Evolutionary conservation across 169 alveolate species (phyloP), one percentile per base, ranked within the genome.

Genomic region (Nephromyces sp.): DNA sequence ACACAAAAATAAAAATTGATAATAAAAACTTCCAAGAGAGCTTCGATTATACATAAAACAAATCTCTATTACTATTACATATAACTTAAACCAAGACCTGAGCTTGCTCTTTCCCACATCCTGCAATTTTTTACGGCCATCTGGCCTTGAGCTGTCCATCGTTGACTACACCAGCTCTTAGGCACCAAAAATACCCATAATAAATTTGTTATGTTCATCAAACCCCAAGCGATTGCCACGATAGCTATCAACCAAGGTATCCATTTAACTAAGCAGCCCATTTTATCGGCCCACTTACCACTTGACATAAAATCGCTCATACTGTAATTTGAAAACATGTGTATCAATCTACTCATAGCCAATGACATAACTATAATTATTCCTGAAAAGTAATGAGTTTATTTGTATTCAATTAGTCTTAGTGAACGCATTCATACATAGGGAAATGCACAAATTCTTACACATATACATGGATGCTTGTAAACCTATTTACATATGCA

Each of bases 251-350:
- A 68, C 92, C 92, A 83, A 15, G 93, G 93, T 29, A 87, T 35
- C 93, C 93, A 87, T 70, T 87, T 87, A 8, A 86, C 90, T 28
- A 87, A 75, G 72, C 90, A 86, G 32, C 93, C 93, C 3, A 86
- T 80, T 35, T 79, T 67, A 66, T 84, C 78, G 63, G 84, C 70
- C 85, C 89, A 78, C 35, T 79, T 62, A 29, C 91, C 93, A 57
- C 84, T 65, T 15, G 86, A 52, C 93, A 87, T 86, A 69, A 87
- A 86, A 63, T 87, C 92, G 43, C 89, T 87, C 63, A 87, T 69
- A 24, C 90, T 81, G 65, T 80, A 85, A 69, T 87, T 84, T 53
- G 90, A 82, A 69, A 87, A 82, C 81, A 86, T 75, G 67, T 84
- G n/a, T 29, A 64, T 28, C 29, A 73, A 35, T 1, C 79, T 66